phyloP scores from a whole-genome alignment of 768 basidiomycete species.

The Boletus rufocinnamomeus region DNA sequence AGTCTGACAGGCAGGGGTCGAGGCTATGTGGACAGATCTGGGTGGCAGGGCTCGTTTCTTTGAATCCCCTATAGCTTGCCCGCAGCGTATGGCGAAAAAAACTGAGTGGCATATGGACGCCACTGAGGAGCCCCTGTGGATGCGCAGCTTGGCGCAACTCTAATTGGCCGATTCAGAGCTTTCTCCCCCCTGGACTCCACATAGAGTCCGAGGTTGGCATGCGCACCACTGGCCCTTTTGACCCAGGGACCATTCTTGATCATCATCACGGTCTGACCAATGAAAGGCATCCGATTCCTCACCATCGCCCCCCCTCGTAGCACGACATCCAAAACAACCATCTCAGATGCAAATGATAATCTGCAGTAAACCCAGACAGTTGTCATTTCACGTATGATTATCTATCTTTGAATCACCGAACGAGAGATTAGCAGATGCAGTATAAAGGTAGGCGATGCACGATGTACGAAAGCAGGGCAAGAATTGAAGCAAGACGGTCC shows the following conservation, averaged over 20 bases:
- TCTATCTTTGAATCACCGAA: neutral
- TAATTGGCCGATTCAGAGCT: neutral
- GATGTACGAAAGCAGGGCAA: constrained; percentile 5
- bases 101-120: neutral
- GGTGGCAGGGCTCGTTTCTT: neutral
- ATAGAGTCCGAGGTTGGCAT: neutral
- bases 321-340: neutral
- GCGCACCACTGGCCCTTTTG: neutral
- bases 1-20: neutral
- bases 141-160: too few species aligned
- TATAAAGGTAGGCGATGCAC: neutral
- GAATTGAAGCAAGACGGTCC: neutral
- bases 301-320: too few species aligned
- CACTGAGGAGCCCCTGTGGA: too few species aligned
- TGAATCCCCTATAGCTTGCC: too few species aligned
- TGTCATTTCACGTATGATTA: neutral
- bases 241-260: too few species aligned
- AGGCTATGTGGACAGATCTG: neutral
- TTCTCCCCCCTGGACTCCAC: neutral
- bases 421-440: neutral
- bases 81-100: neutral
- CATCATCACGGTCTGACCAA: neutral
- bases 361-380: neutral
- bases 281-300: neutral
- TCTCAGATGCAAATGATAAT: neutral